Conservation (phyloP, 805 yeast genomes). For the Citeromyces nyonsensis region DNA sequence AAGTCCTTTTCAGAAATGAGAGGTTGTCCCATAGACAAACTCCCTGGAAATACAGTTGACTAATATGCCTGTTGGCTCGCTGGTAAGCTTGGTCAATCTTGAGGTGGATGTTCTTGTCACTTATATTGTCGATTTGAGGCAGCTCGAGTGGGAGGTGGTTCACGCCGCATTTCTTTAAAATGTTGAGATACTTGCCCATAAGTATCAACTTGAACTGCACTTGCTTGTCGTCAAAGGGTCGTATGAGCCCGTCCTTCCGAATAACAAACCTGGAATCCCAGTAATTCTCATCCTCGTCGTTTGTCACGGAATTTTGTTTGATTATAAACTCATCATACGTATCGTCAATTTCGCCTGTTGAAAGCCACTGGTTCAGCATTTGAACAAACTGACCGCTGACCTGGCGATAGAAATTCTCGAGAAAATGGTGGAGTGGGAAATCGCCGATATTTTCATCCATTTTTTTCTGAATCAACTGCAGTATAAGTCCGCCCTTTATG, state of each 20-base stretch:
- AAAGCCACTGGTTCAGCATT: constrained; percentile 72
- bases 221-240: constrained; percentile 37
- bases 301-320: constrained; percentile 14
- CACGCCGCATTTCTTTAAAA: constrained; percentile 47
- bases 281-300: constrained; percentile 28
- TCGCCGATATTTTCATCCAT: constrained; percentile 55
- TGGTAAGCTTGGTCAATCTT: constrained; percentile 45
- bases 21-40: constrained; percentile 35
- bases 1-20: constrained; percentile 34
- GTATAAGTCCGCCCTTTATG: constrained; percentile 68
- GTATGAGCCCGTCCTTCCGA: constrained; percentile 59
- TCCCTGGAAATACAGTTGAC: constrained; percentile 44
- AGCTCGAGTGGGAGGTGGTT: constrained; percentile 8
- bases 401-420: constrained; percentile 33
- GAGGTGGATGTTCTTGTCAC: constrained; percentile 24
- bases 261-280: constrained; percentile 69
- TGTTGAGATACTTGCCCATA: constrained; percentile 77
- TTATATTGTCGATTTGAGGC: constrained; percentile 15
- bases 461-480: constrained; percentile 44
- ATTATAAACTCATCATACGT: constrained; percentile 75
- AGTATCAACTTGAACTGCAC: constrained; percentile 51
- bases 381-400: constrained; percentile 48
- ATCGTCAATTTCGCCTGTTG: constrained; percentile 59
- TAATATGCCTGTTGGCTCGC: constrained; percentile 48
- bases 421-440: constrained; percentile 30